A percentile compares a stretch with the other conserved stretches of the same genome.
These are phyloP conservation scores for Sphenostylis stenocarpa DNA, from an alignment of 306 rosid genomes.

Conservation along the genomic window DNA sequence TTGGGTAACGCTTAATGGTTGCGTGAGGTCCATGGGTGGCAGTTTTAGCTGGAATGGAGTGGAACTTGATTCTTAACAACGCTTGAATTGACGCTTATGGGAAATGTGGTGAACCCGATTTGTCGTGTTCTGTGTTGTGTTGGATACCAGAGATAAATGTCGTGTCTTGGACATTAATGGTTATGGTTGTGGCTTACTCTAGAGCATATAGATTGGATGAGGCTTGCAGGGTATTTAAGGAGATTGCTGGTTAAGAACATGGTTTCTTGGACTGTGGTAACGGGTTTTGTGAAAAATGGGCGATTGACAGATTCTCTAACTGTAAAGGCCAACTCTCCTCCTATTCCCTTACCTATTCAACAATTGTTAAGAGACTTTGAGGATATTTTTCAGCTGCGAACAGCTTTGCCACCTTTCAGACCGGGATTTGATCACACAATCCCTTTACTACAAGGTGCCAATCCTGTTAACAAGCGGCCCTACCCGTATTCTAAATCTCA, in stretches of 20 bases:
- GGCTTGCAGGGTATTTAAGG: too few relatives aligned
- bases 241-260: slow-evolving; percentile 51
- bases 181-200: slow-evolving; percentile 48
- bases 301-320: too few relatives aligned
- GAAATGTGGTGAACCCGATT: slow-evolving; percentile 48
- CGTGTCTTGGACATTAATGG: slow-evolving; percentile 66
- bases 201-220: slow-evolving; percentile 43
- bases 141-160: slow-evolving; percentile 51
- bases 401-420: too few relatives aligned
- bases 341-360: too few relatives aligned
- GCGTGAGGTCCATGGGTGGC: slow-evolving; percentile 62
- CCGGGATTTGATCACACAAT: too few relatives aligned
- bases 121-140: slow-evolving; percentile 40
- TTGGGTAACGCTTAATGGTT: slow-evolving; percentile 47
- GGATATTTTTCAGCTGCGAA: too few relatives aligned
- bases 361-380: too few relatives aligned
- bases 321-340: too few relatives aligned
- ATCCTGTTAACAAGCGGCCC: too few relatives aligned
- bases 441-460: too few relatives aligned
- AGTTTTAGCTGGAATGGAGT: slow-evolving; percentile 45
- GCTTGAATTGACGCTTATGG: slow-evolving; percentile 67
- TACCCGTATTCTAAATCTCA: too few relatives aligned
- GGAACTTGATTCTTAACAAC: slow-evolving; percentile 46
- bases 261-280: slow-evolving; percentile 63
- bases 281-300: slow-evolving; percentile 42